Evolutionary conservation across 1,284 basidiomycete genomes (phyloP).

Genomic region (Melanopsichium pennsylvanicum): DNA sequence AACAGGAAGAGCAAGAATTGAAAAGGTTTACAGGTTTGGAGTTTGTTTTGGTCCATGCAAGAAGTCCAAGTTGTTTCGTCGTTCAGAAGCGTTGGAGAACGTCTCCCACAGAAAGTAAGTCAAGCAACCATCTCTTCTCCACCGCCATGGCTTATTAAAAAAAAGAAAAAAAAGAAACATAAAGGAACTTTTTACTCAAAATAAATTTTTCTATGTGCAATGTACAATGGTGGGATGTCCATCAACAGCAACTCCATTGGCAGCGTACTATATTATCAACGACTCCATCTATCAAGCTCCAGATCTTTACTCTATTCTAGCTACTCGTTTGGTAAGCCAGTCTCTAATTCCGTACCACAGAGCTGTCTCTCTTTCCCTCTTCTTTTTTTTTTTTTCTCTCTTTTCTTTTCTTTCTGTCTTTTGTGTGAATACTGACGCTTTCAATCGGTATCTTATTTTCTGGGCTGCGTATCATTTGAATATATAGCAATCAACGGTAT

Average conservation of each 20-base stretch:
- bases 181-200: too few species aligned
- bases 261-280: slow-evolving; percentile 59
- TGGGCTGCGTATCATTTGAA: too few species aligned
- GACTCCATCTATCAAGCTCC: slow-evolving; percentile 61
- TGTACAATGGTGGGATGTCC: too few species aligned
- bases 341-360: too few species aligned
- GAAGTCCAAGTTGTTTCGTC: slow-evolving; percentile 49
- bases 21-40: slow-evolving; percentile 57
- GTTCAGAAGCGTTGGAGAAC: slow-evolving; percentile 55
- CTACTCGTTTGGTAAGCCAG: slow-evolving; percentile 51
- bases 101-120: slow-evolving; percentile 17
- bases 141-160: too few species aligned
- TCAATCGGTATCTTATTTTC: too few species aligned
- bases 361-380: too few species aligned
- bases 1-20: slow-evolving; percentile 50
- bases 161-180: too few species aligned
- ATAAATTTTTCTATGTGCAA: too few species aligned
- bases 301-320: slow-evolving; percentile 56
- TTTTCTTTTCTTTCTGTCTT: too few species aligned
- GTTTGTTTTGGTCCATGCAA: slow-evolving; percentile 55
- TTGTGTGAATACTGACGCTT: too few species aligned
- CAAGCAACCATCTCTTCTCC: not conserved
- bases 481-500: slow-evolving; percentile 50
- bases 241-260: slow-evolving; percentile 32
- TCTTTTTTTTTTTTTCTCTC: too few species aligned